Evolutionary conservation across 345 rosid genomes (phyloP).

Genomic region (Melaleuca alternifolia): DNA sequence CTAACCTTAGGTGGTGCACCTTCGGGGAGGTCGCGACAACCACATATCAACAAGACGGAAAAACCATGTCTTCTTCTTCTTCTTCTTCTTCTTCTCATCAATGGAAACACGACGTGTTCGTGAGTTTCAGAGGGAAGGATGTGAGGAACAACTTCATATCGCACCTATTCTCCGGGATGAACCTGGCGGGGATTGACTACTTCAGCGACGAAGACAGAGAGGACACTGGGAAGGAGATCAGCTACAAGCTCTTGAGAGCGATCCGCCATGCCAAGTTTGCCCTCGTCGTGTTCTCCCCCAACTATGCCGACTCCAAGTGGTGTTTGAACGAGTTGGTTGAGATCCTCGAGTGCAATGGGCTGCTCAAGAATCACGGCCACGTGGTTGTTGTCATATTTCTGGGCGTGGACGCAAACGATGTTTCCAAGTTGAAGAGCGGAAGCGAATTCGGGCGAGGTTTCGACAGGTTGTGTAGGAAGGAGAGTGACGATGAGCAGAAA

Average conservation of each 20-base stretch:
- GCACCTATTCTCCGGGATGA: background rate
- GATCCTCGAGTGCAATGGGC: background rate
- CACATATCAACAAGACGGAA: background rate
- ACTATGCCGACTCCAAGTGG: slow-evolving; percentile 5
- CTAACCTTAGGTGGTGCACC: too few relatives aligned
- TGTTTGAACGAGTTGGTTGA: background rate
- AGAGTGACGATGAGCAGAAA: background rate
- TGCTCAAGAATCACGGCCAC: background rate
- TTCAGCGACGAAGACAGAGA: background rate
- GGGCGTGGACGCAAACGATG: background rate
- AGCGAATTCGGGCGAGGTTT: background rate
- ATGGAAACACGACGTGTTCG: background rate
- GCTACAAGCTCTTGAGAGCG: background rate
- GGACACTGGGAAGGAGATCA: background rate
- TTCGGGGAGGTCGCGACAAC: too few relatives aligned
- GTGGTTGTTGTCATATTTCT: background rate
- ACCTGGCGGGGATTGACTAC: background rate
- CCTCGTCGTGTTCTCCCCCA: background rate
- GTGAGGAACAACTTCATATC: background rate
- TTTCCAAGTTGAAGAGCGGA: background rate
- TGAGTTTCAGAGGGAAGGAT: background rate
- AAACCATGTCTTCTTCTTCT: background rate
- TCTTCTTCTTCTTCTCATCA: background rate
- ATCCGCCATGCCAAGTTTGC: background rate
- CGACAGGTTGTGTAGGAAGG: background rate